Evolutionary conservation across 345 rosid species (phyloP), one percentile per base, ranked within the genome.

Genomic region (Bruguiera parviflora): DNA sequence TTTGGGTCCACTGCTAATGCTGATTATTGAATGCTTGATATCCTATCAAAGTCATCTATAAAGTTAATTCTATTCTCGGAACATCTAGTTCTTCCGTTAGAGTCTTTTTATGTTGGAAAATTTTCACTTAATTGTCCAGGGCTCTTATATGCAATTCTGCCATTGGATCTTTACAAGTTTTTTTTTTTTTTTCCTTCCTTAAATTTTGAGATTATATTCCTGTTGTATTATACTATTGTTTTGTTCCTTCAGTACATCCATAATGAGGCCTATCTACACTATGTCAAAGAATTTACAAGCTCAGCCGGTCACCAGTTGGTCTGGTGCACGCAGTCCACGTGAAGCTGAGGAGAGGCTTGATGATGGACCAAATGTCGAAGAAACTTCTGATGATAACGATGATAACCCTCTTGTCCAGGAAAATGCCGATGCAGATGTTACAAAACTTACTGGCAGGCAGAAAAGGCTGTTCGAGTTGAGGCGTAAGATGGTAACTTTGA

Each of bases 371-470:
- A 73, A 73, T 63, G 67, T 71, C 58, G 89, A 83, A 56, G 84
- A 81, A 56, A 76, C 66, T 62, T 76, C 87, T 13, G 87, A 84
- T 52, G 86, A 74, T 65, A 85, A 79, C 58, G 68, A 80, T 8
- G 83, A 78, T 3, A 81, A 76, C 18, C 75, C 62, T 0, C 73
- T 79, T 19, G 79, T 65, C 59, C 83, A 83, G 77, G 92, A 82
- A 68, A 73, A 79, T 62, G 71, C 74, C 53, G 80, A 78, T 57
- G 93, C 47, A 67, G 96, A 92, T 52, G 61, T 81, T 61, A 75
- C 85, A 5, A 79, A 92, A 19, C 97, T 95, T 75, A 87, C 98
- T 0, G 98, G 97, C 55, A 88, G 96, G 78, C 84, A 83, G 86
- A 92, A 84, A 77, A 90, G 80, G 32, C 65, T 90, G 77, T 88